A percentile compares a stretch with the other conserved stretches of the same genome.
phyloP scores from a whole-genome alignment of 805 yeast species.

The Brettanomyces sp. region DNA sequence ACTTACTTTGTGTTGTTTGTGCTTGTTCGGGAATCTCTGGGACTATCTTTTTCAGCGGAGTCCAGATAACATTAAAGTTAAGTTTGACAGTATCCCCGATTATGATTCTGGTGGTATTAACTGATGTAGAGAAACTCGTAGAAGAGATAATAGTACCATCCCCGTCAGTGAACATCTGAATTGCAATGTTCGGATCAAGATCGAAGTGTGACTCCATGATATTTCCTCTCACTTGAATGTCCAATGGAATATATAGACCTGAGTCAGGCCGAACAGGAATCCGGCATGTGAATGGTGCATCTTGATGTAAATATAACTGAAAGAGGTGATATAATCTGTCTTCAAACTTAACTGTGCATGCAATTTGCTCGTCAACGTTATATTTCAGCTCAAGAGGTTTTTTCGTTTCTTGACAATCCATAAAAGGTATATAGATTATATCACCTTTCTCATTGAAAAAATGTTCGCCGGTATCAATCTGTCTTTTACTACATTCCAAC shows the following conservation, averaged over 20 bases:
- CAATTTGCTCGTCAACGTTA: conserved; percentile 39
- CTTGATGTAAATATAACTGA: conserved; percentile 70
- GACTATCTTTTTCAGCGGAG: conserved; percentile 4
- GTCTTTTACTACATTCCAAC: conserved; percentile 54
- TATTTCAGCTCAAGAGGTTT: conserved; percentile 48
- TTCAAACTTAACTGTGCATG: conserved; percentile 52
- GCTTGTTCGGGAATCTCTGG: background rate
- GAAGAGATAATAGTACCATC: conserved; percentile 38
- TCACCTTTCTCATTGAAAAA: conserved; percentile 52
- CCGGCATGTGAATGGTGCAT: conserved; percentile 65
- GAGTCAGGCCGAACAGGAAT: conserved; percentile 39
- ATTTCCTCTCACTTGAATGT: conserved; percentile 57
- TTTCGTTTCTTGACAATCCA: conserved; percentile 57
- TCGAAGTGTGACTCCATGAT: conserved; percentile 62
- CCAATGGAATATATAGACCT: conserved; percentile 46
- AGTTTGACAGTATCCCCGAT: conserved; percentile 58
- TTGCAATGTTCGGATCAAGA: conserved; percentile 48
- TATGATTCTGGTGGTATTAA: conserved; percentile 49
- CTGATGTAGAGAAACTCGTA: conserved; percentile 51
- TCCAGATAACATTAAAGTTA: conserved; percentile 53
- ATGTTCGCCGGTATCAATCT: conserved; percentile 73
- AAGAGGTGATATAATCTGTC: conserved; percentile 65
- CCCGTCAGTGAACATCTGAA: conserved; percentile 30
- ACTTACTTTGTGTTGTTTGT: no score
- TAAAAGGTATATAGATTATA: conserved; percentile 50